A percentile compares a stretch with the other conserved stretches of the same genome.
Conservation (phyloP, 768 basidiomycete species). For the Psilocybe cyanescens region DNA sequence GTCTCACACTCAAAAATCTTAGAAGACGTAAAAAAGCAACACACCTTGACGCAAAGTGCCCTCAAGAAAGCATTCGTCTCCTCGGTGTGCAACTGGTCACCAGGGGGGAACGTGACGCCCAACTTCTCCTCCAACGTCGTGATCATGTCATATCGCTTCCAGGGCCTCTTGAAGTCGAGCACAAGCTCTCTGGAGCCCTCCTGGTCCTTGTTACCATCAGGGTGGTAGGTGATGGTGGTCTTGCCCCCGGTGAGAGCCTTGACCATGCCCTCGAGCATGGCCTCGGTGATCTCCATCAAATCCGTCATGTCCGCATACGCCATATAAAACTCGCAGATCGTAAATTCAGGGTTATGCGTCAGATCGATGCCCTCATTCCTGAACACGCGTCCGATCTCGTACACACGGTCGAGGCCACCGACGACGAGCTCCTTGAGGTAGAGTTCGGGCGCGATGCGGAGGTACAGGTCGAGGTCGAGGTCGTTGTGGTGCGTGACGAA, state of each 20-base stretch:
- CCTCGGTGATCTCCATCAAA: constrained; percentile 96
- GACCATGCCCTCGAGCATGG: constrained; percentile 88
- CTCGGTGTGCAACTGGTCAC: constrained; percentile 84
- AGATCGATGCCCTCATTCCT: constrained; percentile 98
- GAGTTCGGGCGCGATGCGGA: constrained; percentile 96
- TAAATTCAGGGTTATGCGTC: constrained; percentile 99
- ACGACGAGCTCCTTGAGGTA: constrained; percentile 98
- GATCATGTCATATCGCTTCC: constrained; percentile 99
- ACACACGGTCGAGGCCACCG: constrained; percentile 96
- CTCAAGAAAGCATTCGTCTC: constrained; percentile 89
- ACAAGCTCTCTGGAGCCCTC: constrained; percentile 63
- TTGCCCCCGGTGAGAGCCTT: constrained; percentile 81
- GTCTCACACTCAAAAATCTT: too few relatives aligned
- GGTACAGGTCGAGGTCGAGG: constrained; percentile 93
- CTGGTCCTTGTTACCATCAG: constrained; percentile 88
- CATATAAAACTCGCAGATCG: constrained; percentile 99
- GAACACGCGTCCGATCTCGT: constrained; percentile 98
- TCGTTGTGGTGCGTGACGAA: constrained; percentile 99
- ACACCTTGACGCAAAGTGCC: constrained; percentile 83
- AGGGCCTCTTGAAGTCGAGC: constrained; percentile 90
- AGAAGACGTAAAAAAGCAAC: constrained; percentile 3
- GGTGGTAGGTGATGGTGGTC: constrained; percentile 85
- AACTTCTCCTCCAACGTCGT: constrained; percentile 94
- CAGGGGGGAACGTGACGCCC: constrained; percentile 89
- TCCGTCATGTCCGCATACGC: constrained; percentile 99